Base-by-base conservation (phyloP, 1,139 yeast genomes). In the Protomyces lactucae-debilis region DNA sequence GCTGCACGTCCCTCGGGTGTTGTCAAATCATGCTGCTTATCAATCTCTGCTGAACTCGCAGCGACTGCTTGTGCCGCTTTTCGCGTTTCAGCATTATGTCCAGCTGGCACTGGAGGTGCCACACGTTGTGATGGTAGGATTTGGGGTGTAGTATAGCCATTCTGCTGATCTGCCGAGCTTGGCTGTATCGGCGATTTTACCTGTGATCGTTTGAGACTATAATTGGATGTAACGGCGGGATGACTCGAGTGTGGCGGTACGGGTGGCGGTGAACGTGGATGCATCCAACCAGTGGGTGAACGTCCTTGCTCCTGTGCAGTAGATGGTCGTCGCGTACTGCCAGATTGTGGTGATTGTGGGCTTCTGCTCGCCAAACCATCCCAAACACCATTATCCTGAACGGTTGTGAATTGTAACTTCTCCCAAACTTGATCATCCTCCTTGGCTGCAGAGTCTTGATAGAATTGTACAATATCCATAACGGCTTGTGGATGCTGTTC, bases 401-500 rank as follows among this genome's bases (percentile, higher is more conserved):
- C 48, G 23, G 48, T 59, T 37, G 63, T 52, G 52, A 52, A 52
- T 21, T 48, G 55, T 55, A 60, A 21, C 43, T 51, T 48, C 37
- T 52, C 55, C 55, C 61, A 40, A 14, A 52, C 59, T 28, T 60
- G 57, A 52, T 45, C 61, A 51, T 52, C 55, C 36, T 61, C 69
- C 72, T 73, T 65, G 72, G 75, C 51, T 21, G 64, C 48, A 14
- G 53, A 40, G 55, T 56, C 65, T 25, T 53, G 66, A 74, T 88
- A 89, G 72, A 89, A 90, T 52, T 92, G 89, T 67, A 92, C 95
- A 69, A 92, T 91, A 72, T 91, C 96, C 82, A 88, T 85, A 8
- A 91, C 96, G 0, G 96, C 97, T 75, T 90, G 95, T 2, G 97
- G 97, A 73, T 93, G 91, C 70, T 87, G 88, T 71, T 87, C 86